Base-by-base conservation (phyloP, 768 basidiomycete genomes). In the Lentinus tigrinus region DNA sequence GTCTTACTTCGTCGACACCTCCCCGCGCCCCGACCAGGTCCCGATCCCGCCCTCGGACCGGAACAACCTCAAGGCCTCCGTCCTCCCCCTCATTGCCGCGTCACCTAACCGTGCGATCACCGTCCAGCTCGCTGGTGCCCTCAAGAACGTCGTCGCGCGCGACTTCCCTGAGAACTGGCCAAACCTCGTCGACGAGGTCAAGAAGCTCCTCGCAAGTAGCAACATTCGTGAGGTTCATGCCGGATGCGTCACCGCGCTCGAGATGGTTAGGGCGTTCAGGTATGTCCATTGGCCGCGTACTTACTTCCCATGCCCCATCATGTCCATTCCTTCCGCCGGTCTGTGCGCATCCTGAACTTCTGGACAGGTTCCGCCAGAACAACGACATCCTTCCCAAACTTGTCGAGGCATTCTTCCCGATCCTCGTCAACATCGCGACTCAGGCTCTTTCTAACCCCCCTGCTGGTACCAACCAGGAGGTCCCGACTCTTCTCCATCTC, bases 111-210 rank as follows among this genome's bases (percentile, higher is more conserved):
- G 87, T 17, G 74, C 73, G 60, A 85, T 95, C 68, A 86, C 87
- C 0, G 77, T 90, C 13, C 93, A 94, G 70, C 81, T 96, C 43
- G 87, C 85, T 11, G 83, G 79, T 48, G 82, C 82, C 0, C 78
- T 95, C 68, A 91, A 91, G 70, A 84, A 81, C 31, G 77, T 94
- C 51, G 81, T 94, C 52, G 77, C 83, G 7, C 78, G 83, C 65
- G 94, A 95, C 73, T 93, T 90, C 66, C 92, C 93, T 0, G 81
- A 85, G 2, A 74, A 80, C 37, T 96, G 93, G 93, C 80, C 87
- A 0, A 77, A 72, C 2, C 73, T 94, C 26, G 69, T 90, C n/a
- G 78, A 78, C n/a, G 83, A 84, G 44, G 81, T 93, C 63, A 85
- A 86, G 68, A 74, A 69, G 40, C 70, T 94, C 60, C 76, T 93